Evolutionary conservation across 805 yeast genomes (phyloP).

Genomic region (Cyberlindnera mrakii): DNA sequence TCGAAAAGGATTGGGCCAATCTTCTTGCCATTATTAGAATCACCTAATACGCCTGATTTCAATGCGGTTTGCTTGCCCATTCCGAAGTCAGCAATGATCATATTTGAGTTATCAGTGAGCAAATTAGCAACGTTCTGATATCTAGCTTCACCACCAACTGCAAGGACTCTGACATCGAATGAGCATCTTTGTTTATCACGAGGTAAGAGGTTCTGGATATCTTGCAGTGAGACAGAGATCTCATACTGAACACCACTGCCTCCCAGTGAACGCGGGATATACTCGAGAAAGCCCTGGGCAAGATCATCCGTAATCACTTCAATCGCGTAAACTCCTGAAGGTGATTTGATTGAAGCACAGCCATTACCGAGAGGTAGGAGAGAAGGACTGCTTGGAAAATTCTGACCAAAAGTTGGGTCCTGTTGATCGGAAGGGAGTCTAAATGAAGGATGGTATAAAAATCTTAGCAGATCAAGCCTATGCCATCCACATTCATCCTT

Average conservation of each 20-base stretch:
- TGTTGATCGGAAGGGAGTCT: conserved; percentile 56
- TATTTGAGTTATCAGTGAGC: conserved; percentile 11
- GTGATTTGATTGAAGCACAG: conserved; percentile 40
- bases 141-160: conserved; percentile 53
- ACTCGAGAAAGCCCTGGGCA: conserved; percentile 53
- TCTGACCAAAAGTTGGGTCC: conserved; percentile 34
- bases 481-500: conserved; percentile 84
- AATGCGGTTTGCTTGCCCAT: conserved; percentile 33
- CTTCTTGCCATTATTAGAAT: conserved; percentile 18
- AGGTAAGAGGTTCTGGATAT: conserved; percentile 33
- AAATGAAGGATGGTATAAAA: conserved; percentile 76
- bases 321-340: conserved; percentile 66
- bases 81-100: conserved; percentile 27
- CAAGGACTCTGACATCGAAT: conserved; percentile 47
- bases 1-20: conserved; percentile 30
- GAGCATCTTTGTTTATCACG: conserved; percentile 25
- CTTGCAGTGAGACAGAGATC: conserved; percentile 41
- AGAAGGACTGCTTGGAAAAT: conserved; percentile 33
- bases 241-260: conserved; percentile 59
- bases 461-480: conserved; percentile 70
- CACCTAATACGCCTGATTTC: conserved; percentile 32
- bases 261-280: conserved; percentile 44
- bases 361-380: conserved; percentile 42
- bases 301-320: conserved; percentile 50
- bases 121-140: conserved; percentile 41